A percentile compares a stretch with the other conserved stretches of the same genome.
Conservation (phyloP, 2,329 filamentous ascomycete species). For the Aspergillus nomiae region DNA sequence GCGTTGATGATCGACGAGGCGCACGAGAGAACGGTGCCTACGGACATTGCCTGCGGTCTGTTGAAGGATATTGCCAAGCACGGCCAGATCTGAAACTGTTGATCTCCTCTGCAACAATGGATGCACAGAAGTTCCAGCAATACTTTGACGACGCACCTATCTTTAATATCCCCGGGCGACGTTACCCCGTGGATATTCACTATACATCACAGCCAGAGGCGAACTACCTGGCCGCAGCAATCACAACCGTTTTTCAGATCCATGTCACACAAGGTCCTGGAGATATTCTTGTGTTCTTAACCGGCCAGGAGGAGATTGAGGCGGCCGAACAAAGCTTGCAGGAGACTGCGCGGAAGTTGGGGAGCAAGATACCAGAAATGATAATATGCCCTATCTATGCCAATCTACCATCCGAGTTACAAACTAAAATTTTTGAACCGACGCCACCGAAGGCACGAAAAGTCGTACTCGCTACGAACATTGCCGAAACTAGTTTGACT, state of each 20-base stretch:
- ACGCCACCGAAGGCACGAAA: conserved; percentile 84
- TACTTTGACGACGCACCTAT: conserved; percentile 94
- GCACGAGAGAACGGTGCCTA: conserved; percentile 88
- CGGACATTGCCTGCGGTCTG: conserved; percentile 84
- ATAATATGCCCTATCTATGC: conserved; percentile 93
- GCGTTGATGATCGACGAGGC: conserved; percentile 97
- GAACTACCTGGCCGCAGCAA: conserved; percentile 87
- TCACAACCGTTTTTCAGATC: conserved; percentile 94
- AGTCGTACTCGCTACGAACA: conserved; percentile 93
- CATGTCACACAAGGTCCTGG: conserved; percentile 83
- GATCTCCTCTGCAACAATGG: conserved; percentile 92
- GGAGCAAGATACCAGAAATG: conserved; percentile 79
- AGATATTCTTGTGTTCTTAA: conserved; percentile 92
- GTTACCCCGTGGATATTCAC: conserved; percentile 87
- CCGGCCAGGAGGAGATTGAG: conserved; percentile 95
- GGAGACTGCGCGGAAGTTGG: conserved; percentile 84
- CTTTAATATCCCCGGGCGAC: conserved; percentile 88
- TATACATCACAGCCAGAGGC: conserved; percentile 89
- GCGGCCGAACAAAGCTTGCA: conserved; percentile 79
- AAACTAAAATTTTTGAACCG: conserved; percentile 92
- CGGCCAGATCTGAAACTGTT: conserved; percentile 85
- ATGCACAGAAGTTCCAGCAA: conserved; percentile 85
- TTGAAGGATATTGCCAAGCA: conserved; percentile 85
- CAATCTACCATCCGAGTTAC: conserved; percentile 85
- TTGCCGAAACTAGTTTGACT: conserved; percentile 92